Percentiles rank a stretch among this genome's conserved stretches.
These are phyloP conservation scores for Croton laevigatus DNA, from an alignment of 441 rosid genomes.

Conservation along the genomic window DNA sequence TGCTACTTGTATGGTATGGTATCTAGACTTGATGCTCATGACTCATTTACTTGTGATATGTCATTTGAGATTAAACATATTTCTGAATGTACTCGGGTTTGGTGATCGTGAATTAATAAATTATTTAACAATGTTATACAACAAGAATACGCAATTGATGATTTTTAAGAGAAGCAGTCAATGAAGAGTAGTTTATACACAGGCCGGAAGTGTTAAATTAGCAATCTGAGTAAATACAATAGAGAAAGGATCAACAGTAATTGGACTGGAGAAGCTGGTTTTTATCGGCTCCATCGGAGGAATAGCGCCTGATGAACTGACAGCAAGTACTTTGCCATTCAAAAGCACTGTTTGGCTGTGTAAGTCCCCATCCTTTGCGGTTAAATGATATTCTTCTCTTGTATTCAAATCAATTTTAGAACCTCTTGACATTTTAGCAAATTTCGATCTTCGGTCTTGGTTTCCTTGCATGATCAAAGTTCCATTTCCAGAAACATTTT, in stretches of 20 bases:
- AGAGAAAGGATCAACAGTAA: slow-evolving; percentile 41
- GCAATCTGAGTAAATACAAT: slow-evolving; percentile 36
- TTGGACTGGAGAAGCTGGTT: slow-evolving; percentile 28
- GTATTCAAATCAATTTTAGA: slow-evolving; percentile 3
- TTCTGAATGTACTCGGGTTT: not conserved
- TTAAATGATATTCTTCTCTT: slow-evolving; percentile 47
- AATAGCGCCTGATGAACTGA: slow-evolving; percentile 30
- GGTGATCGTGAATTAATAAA: slow-evolving; percentile 8
- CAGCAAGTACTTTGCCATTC: slow-evolving; percentile 35
- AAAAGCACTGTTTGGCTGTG: slow-evolving; percentile 41
- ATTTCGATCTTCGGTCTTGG: slow-evolving; percentile 15
- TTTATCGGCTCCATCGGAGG: slow-evolving; percentile 37
- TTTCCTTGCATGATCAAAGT: slow-evolving; percentile 10
- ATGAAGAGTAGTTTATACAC: slow-evolving; percentile 19
- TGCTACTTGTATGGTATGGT: slow-evolving; percentile 24
- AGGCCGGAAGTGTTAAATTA: slow-evolving; percentile 33
- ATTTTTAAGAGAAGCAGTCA: not conserved
- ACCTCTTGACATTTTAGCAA: slow-evolving; percentile 23
- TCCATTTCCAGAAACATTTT: slow-evolving; percentile 6
- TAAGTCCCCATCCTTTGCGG: slow-evolving; percentile 38
- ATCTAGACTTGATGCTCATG: not conserved
- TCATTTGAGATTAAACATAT: not conserved
- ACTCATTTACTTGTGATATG: not conserved
- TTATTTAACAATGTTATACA: slow-evolving; percentile 1
- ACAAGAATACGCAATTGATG: not conserved